Evolutionary conservation across 2,329 filamentous ascomycete species (phyloP).

Genomic region (Diplodia mutila): DNA sequence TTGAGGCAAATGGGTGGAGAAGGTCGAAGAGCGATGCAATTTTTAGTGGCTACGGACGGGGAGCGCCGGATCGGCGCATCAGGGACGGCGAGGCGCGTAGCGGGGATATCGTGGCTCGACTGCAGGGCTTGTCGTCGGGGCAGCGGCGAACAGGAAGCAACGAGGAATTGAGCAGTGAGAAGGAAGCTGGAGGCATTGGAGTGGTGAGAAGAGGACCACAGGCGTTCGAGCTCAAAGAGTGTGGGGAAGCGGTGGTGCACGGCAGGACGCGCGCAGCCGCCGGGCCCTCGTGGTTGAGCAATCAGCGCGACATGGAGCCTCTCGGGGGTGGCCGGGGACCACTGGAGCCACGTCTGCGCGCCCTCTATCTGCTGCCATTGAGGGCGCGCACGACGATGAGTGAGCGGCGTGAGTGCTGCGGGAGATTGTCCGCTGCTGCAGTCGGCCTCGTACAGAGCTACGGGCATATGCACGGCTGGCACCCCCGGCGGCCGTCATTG

Average conservation of each 20-base stretch:
- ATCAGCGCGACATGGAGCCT: background rate
- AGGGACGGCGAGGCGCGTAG: conserved; percentile 1
- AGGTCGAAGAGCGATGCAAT: background rate
- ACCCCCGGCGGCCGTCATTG: background rate
- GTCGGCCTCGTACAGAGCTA: conserved; percentile 6
- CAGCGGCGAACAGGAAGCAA: background rate
- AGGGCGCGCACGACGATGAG: conserved; percentile 4
- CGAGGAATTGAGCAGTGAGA: background rate
- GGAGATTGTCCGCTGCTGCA: conserved; percentile 11
- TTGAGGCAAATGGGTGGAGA: background rate
- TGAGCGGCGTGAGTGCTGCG: conserved; percentile 5
- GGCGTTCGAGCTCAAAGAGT: background rate
- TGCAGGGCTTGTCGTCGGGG: background rate
- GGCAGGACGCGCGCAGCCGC: conserved; percentile 10
- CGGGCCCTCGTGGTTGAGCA: conserved; percentile 4
- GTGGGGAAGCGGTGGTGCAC: conserved; percentile 14
- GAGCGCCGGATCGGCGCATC: background rate
- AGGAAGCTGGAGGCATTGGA: background rate
- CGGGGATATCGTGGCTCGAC: conserved; percentile 19
- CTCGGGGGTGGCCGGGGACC: conserved; percentile 9
- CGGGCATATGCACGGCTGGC: conserved; percentile 9
- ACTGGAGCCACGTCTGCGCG: conserved; percentile 19
- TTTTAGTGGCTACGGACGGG: conserved; percentile 4
- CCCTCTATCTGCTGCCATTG: conserved; percentile 21
- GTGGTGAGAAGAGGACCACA: background rate